phyloP scores from a whole-genome alignment of 2,329 filamentous ascomycete species.

The Massarina eburnea region DNA sequence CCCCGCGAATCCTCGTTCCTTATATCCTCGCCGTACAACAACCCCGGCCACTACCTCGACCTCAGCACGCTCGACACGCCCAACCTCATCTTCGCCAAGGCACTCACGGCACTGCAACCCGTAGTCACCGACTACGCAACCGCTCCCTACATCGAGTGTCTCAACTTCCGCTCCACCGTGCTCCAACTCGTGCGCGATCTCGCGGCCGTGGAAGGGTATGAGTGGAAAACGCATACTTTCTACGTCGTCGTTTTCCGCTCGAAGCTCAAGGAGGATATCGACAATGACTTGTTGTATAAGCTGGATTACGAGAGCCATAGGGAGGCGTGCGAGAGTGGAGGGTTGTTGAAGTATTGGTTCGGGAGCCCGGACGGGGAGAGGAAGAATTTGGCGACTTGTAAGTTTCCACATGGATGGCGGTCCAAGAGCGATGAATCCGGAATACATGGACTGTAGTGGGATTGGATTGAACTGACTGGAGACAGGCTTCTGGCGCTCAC shows the following conservation, averaged over 20 bases:
- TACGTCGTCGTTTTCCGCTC: constrained; percentile 87
- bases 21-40: constrained; percentile 75
- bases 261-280: constrained; percentile 65
- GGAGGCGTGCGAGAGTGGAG: constrained; percentile 77
- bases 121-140: constrained; percentile 74
- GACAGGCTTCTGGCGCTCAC: constrained; percentile 66
- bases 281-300: constrained; percentile 67
- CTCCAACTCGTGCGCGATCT: constrained; percentile 61
- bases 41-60: constrained; percentile 70
- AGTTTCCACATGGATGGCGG: constrained; percentile 24
- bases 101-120: constrained; percentile 65
- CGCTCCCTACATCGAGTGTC: constrained; percentile 69
- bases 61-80: constrained; percentile 66
- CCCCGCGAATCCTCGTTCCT: constrained; percentile 47
- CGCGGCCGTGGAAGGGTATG: constrained; percentile 45
- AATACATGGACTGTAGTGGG: constrained; percentile 11
- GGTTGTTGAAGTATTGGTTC: constrained; percentile 93
- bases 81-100: constrained; percentile 70
- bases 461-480: neutral
- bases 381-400: constrained; percentile 76
- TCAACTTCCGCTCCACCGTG: constrained; percentile 70
- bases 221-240: constrained; percentile 67
- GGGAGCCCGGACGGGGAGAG: constrained; percentile 69
- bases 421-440: neutral
- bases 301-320: constrained; percentile 78